Evolutionary conservation across 192 early-diverging fungal species (phyloP).

Genomic region (Rhizoclosmatium globosum): DNA sequence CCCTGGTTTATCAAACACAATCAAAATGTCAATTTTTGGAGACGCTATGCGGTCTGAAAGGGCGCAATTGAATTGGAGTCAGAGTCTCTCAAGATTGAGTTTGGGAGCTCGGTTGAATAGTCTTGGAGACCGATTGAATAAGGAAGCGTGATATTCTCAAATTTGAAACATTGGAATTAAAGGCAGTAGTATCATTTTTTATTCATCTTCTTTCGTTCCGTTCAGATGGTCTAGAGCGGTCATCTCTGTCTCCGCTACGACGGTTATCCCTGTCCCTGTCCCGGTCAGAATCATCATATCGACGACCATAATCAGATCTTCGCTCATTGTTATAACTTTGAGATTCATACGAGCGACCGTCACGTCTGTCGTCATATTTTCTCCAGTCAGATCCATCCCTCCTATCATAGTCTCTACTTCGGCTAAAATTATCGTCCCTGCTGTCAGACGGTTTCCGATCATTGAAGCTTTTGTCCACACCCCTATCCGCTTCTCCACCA

Average conservation of each 20-base stretch:
- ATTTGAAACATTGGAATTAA: neutral
- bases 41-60: conserved; percentile 37
- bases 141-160: neutral
- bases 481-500: too few species aligned
- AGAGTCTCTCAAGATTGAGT: conserved; percentile 1
- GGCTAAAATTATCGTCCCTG: neutral
- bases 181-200: neutral
- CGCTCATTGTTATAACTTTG: too few species aligned
- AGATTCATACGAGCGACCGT: too few species aligned
- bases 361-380: neutral
- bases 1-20: conserved; percentile 58
- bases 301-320: neutral
- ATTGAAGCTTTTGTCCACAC: too few species aligned
- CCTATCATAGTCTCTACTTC: neutral
- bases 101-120: neutral
- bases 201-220: neutral
- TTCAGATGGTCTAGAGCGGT: neutral
- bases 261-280: neutral
- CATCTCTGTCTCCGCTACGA: neutral
- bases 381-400: neutral
- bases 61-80: conserved; percentile 21
- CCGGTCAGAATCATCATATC: neutral
- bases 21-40: conserved; percentile 52
- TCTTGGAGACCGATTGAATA: neutral
- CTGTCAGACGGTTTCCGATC: too few species aligned